phyloP scores from a whole-genome alignment of 108 stramenopile genomes.

The Conticribra guillardii region DNA sequence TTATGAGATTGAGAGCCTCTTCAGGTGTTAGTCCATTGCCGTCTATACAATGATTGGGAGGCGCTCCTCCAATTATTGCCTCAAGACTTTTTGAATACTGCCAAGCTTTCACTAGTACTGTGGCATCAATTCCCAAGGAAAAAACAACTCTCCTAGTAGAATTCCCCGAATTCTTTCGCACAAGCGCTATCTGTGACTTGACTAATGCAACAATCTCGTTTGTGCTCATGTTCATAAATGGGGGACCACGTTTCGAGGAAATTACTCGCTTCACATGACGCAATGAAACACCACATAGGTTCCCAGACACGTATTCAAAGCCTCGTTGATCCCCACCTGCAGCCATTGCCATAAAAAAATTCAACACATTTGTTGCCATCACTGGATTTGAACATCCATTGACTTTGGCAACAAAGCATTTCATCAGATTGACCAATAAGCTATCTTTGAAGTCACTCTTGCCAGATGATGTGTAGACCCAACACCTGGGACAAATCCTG shows the following conservation, averaged over 20 bases:
- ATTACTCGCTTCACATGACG: not conserved
- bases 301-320: conserved; percentile 8
- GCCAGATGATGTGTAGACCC: not conserved
- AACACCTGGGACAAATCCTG: too few relatives aligned
- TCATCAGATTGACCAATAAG: conserved; percentile 7
- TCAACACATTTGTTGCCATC: not conserved
- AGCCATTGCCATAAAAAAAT: not conserved
- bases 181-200: not conserved
- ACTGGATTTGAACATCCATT: conserved; percentile 4
- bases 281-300: not conserved
- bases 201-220: not conserved
- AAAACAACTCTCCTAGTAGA: not conserved
- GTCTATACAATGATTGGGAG: conserved; percentile 16
- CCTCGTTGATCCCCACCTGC: not conserved
- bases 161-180: not conserved
- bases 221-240: not conserved
- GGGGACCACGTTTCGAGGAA: not conserved
- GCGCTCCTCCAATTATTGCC: conserved; percentile 18
- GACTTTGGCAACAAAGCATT: conserved; percentile 7
- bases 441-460: not conserved
- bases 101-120: not conserved
- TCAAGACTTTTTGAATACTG: not conserved
- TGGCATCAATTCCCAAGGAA: conserved; percentile 18
- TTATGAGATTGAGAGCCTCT: not conserved
- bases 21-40: not conserved